These are phyloP conservation scores for Sphaerostilbella broomeana DNA, from an alignment of 2,329 filamentous ascomycete genomes.

Conservation along the genomic window DNA sequence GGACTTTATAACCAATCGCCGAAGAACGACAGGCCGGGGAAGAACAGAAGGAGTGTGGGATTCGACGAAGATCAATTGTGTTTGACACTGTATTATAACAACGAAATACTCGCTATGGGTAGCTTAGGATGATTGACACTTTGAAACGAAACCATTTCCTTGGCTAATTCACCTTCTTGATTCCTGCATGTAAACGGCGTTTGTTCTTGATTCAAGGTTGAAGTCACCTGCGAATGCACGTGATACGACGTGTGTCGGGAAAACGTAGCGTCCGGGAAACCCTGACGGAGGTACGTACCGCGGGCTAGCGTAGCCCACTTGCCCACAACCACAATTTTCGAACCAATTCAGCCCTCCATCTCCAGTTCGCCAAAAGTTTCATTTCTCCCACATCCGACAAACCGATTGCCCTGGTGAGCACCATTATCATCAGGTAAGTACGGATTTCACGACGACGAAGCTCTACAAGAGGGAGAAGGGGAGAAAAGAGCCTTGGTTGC, in stretches of 20 bases:
- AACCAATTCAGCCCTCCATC: constrained; percentile 28
- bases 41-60: not conserved
- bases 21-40: too few relatives aligned
- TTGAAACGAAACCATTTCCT: not conserved
- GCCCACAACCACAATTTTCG: constrained; percentile 36
- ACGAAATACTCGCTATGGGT: not conserved
- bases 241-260: constrained; percentile 15
- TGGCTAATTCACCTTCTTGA: not conserved
- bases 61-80: not conserved
- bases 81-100: not conserved
- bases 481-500: not conserved
- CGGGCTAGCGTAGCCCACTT: constrained; percentile 33
- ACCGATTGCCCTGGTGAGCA: constrained; percentile 44
- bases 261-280: constrained; percentile 21
- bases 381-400: constrained; percentile 34
- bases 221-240: not conserved
- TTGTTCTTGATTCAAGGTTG: too few relatives aligned
- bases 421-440: constrained; percentile 44
- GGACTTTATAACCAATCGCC: too few relatives aligned
- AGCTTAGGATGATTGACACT: too few relatives aligned
- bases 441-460: not conserved
- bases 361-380: constrained; percentile 30
- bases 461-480: not conserved
- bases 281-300: constrained; percentile 27
- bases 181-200: too few relatives aligned